A percentile compares a stretch with the other conserved stretches of the same genome.
Evolutionary conservation across 2,329 filamentous ascomycete genomes (phyloP).

Genomic region (Diplocarpon rosae): DNA sequence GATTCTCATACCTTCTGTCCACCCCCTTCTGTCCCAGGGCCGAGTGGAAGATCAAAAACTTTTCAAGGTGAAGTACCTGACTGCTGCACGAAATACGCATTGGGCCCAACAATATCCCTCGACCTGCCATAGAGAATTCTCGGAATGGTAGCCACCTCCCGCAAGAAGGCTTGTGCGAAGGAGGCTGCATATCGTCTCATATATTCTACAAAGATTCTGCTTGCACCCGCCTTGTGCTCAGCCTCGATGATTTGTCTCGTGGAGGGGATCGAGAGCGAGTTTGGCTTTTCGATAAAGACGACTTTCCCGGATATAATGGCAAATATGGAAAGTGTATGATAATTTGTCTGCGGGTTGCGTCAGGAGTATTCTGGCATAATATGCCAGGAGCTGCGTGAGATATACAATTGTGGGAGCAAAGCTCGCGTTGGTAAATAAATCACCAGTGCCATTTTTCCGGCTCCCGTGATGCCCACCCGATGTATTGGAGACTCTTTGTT

Average conservation of each 20-base stretch:
- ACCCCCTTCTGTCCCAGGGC: slow-evolving; percentile 12
- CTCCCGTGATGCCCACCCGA: slow-evolving; percentile 27
- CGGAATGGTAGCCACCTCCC: slow-evolving; percentile 39
- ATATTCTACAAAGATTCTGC: slow-evolving; percentile 44
- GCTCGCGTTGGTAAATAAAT: slow-evolving; percentile 38
- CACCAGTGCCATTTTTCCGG: slow-evolving; percentile 40
- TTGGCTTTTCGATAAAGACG: slow-evolving; percentile 48
- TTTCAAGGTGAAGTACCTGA: slow-evolving; percentile 36
- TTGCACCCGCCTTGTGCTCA: slow-evolving; percentile 31
- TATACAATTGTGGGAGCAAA: slow-evolving; percentile 31
- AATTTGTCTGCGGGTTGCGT: slow-evolving; percentile 38
- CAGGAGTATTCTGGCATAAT: slow-evolving; percentile 26
- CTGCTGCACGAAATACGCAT: slow-evolving; percentile 36
- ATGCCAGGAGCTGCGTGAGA: slow-evolving; percentile 24
- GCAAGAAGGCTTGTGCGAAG: slow-evolving; percentile 40
- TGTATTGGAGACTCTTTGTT: background rate
- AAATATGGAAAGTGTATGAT: slow-evolving; percentile 39
- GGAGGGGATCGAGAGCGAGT: slow-evolving; percentile 38
- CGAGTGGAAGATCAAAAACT: slow-evolving; percentile 32
- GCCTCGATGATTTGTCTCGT: slow-evolving; percentile 39
- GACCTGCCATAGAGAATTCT: slow-evolving; percentile 45
- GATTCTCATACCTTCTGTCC: too few species aligned
- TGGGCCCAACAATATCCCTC: slow-evolving; percentile 43
- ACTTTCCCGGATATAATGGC: slow-evolving; percentile 44
- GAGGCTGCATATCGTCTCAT: slow-evolving; percentile 49